Conservation (phyloP, 257 asterid species). For the Ocimum tenuiflorum region DNA sequence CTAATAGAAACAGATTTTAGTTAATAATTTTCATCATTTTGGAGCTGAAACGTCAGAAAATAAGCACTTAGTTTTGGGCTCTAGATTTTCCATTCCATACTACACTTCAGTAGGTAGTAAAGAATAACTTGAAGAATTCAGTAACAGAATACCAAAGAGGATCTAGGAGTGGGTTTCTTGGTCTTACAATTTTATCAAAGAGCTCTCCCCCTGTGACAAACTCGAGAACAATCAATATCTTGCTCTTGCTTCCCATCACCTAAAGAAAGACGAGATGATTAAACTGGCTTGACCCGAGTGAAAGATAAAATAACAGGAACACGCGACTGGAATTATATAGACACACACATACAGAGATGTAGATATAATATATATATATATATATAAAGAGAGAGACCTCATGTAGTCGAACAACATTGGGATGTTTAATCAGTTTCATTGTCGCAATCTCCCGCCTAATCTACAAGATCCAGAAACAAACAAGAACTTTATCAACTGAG, state of each 20-base stretch:
- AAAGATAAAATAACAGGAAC: background rate
- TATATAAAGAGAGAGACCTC: constrained; percentile 49
- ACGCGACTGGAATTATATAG: background rate
- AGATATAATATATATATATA: background rate
- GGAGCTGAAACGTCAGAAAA: no score
- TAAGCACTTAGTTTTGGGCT: no score
- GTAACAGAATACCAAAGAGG: no score
- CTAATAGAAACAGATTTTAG: constrained; percentile 25
- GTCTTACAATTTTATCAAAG: constrained; percentile 86
- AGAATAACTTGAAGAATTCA: background rate
- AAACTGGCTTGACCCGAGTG: background rate
- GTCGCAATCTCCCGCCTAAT: constrained; percentile 86
- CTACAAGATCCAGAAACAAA: constrained; percentile 38
- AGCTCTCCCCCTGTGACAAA: constrained; percentile 91
- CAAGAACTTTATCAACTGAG: background rate
- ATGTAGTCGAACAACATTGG: constrained; percentile 59
- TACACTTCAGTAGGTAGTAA: no score
- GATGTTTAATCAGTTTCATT: constrained; percentile 81
- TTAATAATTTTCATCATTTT: no score
- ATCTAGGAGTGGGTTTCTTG: background rate
- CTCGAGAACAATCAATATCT: constrained; percentile 85
- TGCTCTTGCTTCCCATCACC: constrained; percentile 96
- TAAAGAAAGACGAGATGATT: constrained; percentile 24
- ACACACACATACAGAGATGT: background rate
- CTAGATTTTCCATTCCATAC: no score